These are phyloP conservation scores for Hysterium pulicare DNA, from an alignment of 2,329 filamentous ascomycete genomes.

Conservation along the genomic window DNA sequence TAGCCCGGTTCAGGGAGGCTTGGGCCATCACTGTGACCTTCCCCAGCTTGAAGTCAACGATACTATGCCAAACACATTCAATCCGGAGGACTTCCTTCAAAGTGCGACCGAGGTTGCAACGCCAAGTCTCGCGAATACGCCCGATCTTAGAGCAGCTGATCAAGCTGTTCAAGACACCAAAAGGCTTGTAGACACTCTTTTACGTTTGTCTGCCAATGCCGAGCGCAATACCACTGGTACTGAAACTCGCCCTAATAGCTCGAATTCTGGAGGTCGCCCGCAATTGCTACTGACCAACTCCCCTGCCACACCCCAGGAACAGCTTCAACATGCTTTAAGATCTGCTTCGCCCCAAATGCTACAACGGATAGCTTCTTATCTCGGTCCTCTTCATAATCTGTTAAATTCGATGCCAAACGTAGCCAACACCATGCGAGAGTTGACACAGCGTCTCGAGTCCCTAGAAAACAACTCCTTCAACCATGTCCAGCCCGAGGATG, in stretches of 20 bases:
- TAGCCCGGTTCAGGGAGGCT: too few species aligned
- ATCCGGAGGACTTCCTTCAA: constrained; percentile 39
- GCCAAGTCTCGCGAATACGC: constrained; percentile 43
- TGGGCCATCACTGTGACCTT: constrained; percentile 29
- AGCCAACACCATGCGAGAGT: constrained; percentile 52
- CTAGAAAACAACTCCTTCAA: constrained; percentile 70
- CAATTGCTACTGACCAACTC: constrained; percentile 23
- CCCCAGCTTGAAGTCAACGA: constrained; percentile 29
- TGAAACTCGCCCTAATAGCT: constrained; percentile 12
- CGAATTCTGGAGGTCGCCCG: constrained; percentile 13
- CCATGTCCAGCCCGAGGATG: constrained; percentile 63
- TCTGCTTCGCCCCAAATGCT: constrained; percentile 31
- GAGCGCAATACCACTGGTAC: constrained; percentile 15
- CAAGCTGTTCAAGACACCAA: constrained; percentile 35
- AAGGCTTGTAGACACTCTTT: constrained; percentile 28
- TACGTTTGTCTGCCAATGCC: constrained; percentile 21
- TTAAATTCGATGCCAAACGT: constrained; percentile 38
- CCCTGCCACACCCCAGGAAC: constrained; percentile 25
- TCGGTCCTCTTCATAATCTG: constrained; percentile 34
- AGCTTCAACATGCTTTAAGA: constrained; percentile 25
- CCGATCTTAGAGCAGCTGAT: constrained; percentile 34
- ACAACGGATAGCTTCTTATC: constrained; percentile 33
- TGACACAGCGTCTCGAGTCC: constrained; percentile 63
- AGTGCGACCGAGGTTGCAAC: constrained; percentile 49
- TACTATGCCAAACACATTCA: constrained; percentile 34